A percentile compares a stretch with the other conserved stretches of the same genome.
phyloP scores from a whole-genome alignment of 2,329 filamentous ascomycete genomes.

The Zymoseptoria brevis region DNA sequence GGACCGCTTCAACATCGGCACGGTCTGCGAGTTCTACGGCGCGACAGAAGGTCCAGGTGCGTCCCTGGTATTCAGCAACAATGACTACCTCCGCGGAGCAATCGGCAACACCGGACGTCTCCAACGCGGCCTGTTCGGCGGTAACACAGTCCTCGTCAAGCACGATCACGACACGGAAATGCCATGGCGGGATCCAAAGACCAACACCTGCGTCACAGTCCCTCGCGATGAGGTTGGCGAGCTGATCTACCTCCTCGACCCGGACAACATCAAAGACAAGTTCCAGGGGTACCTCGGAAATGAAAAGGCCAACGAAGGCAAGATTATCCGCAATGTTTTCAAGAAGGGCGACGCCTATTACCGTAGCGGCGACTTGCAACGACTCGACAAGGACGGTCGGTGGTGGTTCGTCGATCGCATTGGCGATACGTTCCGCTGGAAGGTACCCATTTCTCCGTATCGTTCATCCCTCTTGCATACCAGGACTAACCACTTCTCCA shows the following conservation, averaged over 20 bases:
- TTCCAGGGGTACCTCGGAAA: slow-evolving; percentile 84
- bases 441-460: slow-evolving; percentile 40
- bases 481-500: neutral
- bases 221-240: slow-evolving; percentile 61
- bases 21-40: slow-evolving; percentile 32
- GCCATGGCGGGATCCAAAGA: slow-evolving; percentile 59
- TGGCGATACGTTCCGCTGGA: slow-evolving; percentile 72
- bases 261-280: slow-evolving; percentile 51
- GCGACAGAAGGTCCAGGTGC: slow-evolving; percentile 51
- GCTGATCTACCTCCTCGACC: slow-evolving; percentile 62
- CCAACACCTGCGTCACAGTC: slow-evolving; percentile 59
- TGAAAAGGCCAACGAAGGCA: slow-evolving; percentile 58
- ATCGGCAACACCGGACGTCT: slow-evolving; percentile 66
- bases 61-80: slow-evolving; percentile 65
- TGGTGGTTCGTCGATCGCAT: slow-evolving; percentile 76
- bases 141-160: slow-evolving; percentile 52
- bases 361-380: slow-evolving; percentile 72
- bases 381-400: slow-evolving; percentile 61
- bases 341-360: slow-evolving; percentile 72
- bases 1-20: slow-evolving; percentile 50
- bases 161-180: slow-evolving; percentile 64
- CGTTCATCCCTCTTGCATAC: neutral
- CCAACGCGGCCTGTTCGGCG: slow-evolving; percentile 47
- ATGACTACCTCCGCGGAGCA: slow-evolving; percentile 66
- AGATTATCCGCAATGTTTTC: slow-evolving; percentile 67